Base-by-base conservation (phyloP, 371 early-diverging fungal species). In the Neoconidiobolus thromboides region DNA sequence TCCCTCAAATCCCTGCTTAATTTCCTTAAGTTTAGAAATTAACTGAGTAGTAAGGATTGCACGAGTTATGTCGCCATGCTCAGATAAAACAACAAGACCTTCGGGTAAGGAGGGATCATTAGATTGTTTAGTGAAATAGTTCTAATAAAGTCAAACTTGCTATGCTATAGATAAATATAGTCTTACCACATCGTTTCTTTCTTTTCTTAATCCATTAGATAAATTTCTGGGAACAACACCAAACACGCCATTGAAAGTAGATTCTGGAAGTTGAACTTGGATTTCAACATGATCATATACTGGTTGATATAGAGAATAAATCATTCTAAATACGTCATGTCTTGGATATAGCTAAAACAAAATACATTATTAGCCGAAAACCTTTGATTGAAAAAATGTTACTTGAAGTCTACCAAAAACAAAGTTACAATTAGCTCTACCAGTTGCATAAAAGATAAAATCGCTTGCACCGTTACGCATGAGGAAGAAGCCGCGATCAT, bases 371-470 rank as follows among this genome's bases (percentile, higher is more conserved):
- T 14, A 43, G 41, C 41, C 4, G n/a, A 57, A 57, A 38, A 9
- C 3, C 14, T 12, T n/a, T 14, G 4, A 14, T 14, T 37, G 15
- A 36, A 57, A 14, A 49, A 49, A 57, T 12, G 5, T 42, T 60
- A 60, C 60, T 10, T 60, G 26, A 7, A 60, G 41, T 9, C 39
- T 48, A 1, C 60, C 60, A 12, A 40, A 50, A 37, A 61, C 3
- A 48, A 42, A 61, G 6, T 55, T 52, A 40, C 62, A 61, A 42
- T 61, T 52, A 40, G 48, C 15, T 38, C 62, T 38, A 38, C 62
- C 62, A 55, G 55, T 44, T 14, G 62, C 62, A 40, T 61, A 61
- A 40, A 61, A 61, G 37, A 61, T 12, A 48, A 55, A 61, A 10
- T 61, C 62, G 14, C 41, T 49, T n/a, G 62, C 42, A 1, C 62